Base-by-base conservation (phyloP, 257 asterid species). In the Prunella vulgaris region DNA sequence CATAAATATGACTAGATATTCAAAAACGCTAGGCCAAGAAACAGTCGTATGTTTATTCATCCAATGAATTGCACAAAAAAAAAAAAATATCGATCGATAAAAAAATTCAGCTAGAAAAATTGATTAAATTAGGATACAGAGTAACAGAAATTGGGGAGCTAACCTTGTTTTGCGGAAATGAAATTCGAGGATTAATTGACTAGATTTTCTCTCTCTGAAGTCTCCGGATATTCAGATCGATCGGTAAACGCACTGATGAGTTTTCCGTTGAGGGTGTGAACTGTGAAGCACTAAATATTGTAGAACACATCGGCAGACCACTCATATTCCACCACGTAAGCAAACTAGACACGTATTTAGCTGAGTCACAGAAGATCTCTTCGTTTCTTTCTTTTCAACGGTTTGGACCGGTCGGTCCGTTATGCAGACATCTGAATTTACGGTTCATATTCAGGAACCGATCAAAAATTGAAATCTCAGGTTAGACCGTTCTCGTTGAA, bases 271-370 rank as follows among this genome's bases (percentile, higher is more conserved):
- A 38, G 25, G 48, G 33, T 0, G n/a, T n/a, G n/a, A n/a, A n/a
- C n/a, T n/a, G n/a, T n/a, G 14, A 18, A 7, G 59, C 5, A 17
- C 62, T 24, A 37, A 0, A 69, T n/a, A 65, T 4, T 65, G 62
- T 27, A 12, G 46, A 49, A 73, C 78, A 73, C 82, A 57, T 78
- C 18, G 42, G 15, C 63, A 0, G 8, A 51, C 79, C 82, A 78
- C 57, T 74, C 0, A 64, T 5, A 2, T 59, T 10, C 48, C 12
- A 79, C 79, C 82, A 78, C 79, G 58, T 74, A 64, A 0, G 58
- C 21, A 15, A 44, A n/a, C 0, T 30, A 15, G 35, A 68, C 81
- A 35, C 12, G 33, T 59, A 33, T 1, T 18, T 20, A 14, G 73
- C 74, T 33, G 74, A 77, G 57, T 66, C 77, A 20, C 30, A 5